These are phyloP conservation scores for Sphaerostilbella broomeana DNA, from an alignment of 2,329 filamentous ascomycete genomes.

Conservation along the genomic window DNA sequence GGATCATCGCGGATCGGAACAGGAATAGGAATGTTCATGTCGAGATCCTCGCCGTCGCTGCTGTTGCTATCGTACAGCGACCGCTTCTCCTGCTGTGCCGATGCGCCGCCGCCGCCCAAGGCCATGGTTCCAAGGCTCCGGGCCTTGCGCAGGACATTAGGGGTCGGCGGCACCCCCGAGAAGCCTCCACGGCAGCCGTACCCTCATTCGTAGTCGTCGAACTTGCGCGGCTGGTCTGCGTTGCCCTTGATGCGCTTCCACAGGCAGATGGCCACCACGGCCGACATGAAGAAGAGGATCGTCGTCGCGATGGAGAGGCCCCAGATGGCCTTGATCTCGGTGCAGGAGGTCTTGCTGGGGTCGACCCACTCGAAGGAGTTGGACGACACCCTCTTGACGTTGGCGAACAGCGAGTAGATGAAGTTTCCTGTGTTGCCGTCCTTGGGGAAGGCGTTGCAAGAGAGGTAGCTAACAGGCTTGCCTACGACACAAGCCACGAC, in stretches of 20 bases:
- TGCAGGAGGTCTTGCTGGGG: slow-evolving; percentile 59
- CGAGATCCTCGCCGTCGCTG: slow-evolving; percentile 26
- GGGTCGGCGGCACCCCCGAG: slow-evolving; percentile 17
- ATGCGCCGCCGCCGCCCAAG: no score
- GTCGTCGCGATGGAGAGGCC: slow-evolving; percentile 74
- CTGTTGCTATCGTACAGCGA: slow-evolving; percentile 12
- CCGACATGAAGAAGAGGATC: slow-evolving; percentile 60
- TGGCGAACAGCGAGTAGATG: slow-evolving; percentile 37
- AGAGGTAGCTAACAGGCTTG: slow-evolving; percentile 70
- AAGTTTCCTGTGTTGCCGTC: slow-evolving; percentile 38
- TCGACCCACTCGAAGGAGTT: slow-evolving; percentile 40
- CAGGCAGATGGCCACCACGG: slow-evolving; percentile 51
- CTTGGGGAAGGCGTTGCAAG: slow-evolving; percentile 52
- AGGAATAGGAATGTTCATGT: slow-evolving; percentile 22
- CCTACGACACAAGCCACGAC: slow-evolving; percentile 73
- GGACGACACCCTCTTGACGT: slow-evolving; percentile 23
- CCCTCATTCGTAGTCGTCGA: slow-evolving; percentile 47
- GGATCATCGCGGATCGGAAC: slow-evolving; percentile 13
- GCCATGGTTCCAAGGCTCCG: slow-evolving; percentile 34
- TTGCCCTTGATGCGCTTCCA: slow-evolving; percentile 52
- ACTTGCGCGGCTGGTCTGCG: slow-evolving; percentile 22
- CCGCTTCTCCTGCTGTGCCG: slow-evolving; percentile 21
- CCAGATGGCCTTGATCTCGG: slow-evolving; percentile 83
- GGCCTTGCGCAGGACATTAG: slow-evolving; percentile 19
- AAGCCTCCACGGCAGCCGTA: slow-evolving; percentile 40